Conservation (phyloP, 352 stramenopile genomes). For the Thraustochytrium sp. region DNA sequence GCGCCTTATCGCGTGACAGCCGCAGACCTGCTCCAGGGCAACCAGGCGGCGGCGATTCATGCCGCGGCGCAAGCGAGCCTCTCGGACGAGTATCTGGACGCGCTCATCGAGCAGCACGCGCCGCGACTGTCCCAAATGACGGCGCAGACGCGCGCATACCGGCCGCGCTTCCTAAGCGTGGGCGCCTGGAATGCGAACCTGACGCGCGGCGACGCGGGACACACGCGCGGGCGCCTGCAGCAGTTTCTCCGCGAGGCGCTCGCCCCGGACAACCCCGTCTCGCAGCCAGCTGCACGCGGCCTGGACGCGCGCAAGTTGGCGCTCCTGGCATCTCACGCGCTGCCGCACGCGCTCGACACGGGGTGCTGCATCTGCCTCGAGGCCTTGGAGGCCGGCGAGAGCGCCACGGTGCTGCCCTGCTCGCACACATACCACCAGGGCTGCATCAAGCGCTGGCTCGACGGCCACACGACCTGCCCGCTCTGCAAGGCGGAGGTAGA, state of each 20-base stretch:
- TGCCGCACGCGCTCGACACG: background rate
- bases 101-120: slow-evolving; percentile 23
- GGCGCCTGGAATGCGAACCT: background rate
- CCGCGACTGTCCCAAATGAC: background rate
- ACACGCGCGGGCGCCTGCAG: background rate
- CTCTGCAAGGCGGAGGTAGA: slow-evolving; percentile 57
- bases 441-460: slow-evolving; percentile 65
- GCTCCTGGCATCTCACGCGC: background rate
- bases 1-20: background rate
- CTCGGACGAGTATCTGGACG: slow-evolving; percentile 7
- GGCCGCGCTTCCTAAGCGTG: slow-evolving; percentile 12
- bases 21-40: background rate
- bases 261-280: background rate
- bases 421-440: slow-evolving; percentile 59
- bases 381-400: slow-evolving; percentile 60
- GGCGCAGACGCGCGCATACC: background rate
- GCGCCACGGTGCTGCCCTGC: slow-evolving; percentile 63
- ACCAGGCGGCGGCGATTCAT: too few species aligned
- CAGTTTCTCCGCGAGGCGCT: background rate
- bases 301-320: background rate
- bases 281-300: background rate
- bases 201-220: background rate
- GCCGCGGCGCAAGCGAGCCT: background rate
- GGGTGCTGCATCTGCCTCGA: slow-evolving; percentile 67
- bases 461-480: slow-evolving; percentile 59